Conservation (phyloP, 495 filamentous ascomycete genomes). For the Penicillium psychrofluorescens region DNA sequence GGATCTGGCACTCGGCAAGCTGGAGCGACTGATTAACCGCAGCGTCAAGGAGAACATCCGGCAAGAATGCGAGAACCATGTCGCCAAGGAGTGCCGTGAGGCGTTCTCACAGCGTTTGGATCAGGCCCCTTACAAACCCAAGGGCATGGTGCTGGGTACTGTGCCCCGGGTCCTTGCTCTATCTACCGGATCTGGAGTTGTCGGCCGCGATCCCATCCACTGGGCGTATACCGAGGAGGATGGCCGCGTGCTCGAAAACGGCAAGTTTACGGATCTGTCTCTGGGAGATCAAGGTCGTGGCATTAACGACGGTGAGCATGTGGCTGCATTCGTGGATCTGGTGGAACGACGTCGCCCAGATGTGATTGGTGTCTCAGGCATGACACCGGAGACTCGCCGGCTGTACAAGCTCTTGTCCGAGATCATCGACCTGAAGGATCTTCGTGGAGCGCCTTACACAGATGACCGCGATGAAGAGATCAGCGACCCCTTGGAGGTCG, state of each 20-base stretch:
- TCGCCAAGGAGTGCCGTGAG: slow-evolving; percentile 74
- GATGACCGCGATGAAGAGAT: slow-evolving; percentile 52
- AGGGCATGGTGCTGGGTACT: slow-evolving; percentile 86
- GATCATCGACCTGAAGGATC: slow-evolving; percentile 64
- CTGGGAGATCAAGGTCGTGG: slow-evolving; percentile 60
- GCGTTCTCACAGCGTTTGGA: slow-evolving; percentile 82
- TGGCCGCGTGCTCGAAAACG: slow-evolving; percentile 78
- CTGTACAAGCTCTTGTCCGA: slow-evolving; percentile 72
- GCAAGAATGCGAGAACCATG: slow-evolving; percentile 82
- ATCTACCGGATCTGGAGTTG: slow-evolving; percentile 68
- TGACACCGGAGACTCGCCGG: slow-evolving; percentile 77
- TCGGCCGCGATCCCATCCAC: slow-evolving; percentile 68
- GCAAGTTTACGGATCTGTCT: slow-evolving; percentile 72
- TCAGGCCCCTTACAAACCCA: slow-evolving; percentile 91
- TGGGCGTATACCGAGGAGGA: slow-evolving; percentile 94
- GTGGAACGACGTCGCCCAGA: slow-evolving; percentile 74
- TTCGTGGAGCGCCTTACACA: slow-evolving; percentile 67
- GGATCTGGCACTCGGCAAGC: slow-evolving; percentile 69
- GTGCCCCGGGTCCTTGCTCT: slow-evolving; percentile 78
- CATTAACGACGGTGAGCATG: slow-evolving; percentile 52
- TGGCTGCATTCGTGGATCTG: slow-evolving; percentile 64
- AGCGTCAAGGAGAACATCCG: slow-evolving; percentile 89
- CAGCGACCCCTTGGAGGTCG: slow-evolving; percentile 70
- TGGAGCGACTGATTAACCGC: slow-evolving; percentile 78
- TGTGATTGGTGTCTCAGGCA: slow-evolving; percentile 85